Evolutionary conservation across 192 early-diverging fungal species (phyloP).

Genomic region (Coemansia sp.): DNA sequence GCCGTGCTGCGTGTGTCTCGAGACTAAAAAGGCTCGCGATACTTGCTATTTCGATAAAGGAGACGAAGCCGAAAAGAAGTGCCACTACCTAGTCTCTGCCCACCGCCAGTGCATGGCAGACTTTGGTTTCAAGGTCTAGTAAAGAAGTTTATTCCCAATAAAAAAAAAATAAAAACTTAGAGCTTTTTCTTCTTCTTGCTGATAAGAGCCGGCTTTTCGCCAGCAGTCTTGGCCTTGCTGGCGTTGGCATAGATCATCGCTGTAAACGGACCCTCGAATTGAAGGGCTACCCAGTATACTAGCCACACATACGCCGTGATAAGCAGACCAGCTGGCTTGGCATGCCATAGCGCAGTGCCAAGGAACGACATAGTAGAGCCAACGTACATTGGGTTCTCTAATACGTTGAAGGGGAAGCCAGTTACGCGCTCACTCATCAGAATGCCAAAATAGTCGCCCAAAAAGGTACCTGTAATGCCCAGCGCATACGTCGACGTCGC

Average conservation of each 20-base stretch:
- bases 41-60: constrained; percentile 84
- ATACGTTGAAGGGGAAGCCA: constrained; percentile 89
- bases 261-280: constrained; percentile 84
- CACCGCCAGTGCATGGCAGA: constrained; percentile 90
- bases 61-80: constrained; percentile 73
- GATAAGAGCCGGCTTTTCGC: background rate
- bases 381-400: constrained; percentile 94
- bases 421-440: constrained; percentile 84
- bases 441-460: constrained; percentile 96
- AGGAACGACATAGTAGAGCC: constrained; percentile 88
- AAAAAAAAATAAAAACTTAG: background rate
- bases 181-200: constrained; percentile 43
- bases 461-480: constrained; percentile 88
- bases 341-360: constrained; percentile 79
- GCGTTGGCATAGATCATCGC: constrained; percentile 74
- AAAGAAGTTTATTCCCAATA: background rate
- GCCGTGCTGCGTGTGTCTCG: constrained; percentile 97
- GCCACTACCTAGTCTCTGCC: constrained; percentile 81
- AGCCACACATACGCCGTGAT: constrained; percentile 71
- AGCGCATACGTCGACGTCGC: constrained; percentile 82
- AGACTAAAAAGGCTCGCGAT: constrained; percentile 89
- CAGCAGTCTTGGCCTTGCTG: background rate
- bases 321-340: constrained; percentile 68
- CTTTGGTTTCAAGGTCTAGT: constrained; percentile 89
- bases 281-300: constrained; percentile 74